phyloP scores from a whole-genome alignment of 1,284 basidiomycete genomes.

The Chalciporus sp. region DNA sequence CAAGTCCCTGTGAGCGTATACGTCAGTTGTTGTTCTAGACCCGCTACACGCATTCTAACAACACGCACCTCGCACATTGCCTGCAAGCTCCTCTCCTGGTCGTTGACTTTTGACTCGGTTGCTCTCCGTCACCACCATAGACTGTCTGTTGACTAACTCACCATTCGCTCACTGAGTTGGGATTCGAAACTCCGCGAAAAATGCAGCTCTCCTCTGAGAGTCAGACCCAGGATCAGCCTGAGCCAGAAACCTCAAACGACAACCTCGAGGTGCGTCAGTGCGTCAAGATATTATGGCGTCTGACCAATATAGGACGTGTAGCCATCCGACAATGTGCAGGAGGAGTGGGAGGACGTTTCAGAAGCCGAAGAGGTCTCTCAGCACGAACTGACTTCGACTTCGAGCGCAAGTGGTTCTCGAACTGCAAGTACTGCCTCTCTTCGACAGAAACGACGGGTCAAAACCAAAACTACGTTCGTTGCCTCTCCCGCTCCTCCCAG shows the following conservation, averaged over 20 bases:
- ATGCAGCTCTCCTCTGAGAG: not conserved
- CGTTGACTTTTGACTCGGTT: not conserved
- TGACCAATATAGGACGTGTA: conserved; percentile 1
- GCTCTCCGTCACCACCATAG: not conserved
- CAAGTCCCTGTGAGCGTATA: too few relatives aligned
- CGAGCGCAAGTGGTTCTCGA: conserved; percentile 11
- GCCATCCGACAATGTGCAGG: conserved; percentile 12
- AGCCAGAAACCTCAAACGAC: not conserved
- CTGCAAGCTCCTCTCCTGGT: not conserved
- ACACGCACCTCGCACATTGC: not conserved
- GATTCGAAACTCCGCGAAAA: not conserved
- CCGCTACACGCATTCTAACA: not conserved
- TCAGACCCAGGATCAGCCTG: not conserved
- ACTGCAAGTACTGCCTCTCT: conserved; percentile 7
- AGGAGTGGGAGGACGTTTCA: conserved; percentile 30
- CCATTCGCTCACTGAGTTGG: not conserved
- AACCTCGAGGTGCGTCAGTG: conserved; percentile 11
- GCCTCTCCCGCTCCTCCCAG: conserved; percentile 15
- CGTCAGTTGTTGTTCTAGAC: too few relatives aligned
- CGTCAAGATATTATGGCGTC: not conserved
- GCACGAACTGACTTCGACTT: not conserved
- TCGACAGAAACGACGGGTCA: conserved; percentile 26
- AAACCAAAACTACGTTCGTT: conserved; percentile 7
- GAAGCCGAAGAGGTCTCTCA: conserved; percentile 17
- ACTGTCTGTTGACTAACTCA: not conserved